A percentile compares a stretch with the other conserved stretches of the same genome.
Evolutionary conservation across 495 filamentous ascomycete species (phyloP).

Genomic region (Pseudoneurospora amorphoporcata): DNA sequence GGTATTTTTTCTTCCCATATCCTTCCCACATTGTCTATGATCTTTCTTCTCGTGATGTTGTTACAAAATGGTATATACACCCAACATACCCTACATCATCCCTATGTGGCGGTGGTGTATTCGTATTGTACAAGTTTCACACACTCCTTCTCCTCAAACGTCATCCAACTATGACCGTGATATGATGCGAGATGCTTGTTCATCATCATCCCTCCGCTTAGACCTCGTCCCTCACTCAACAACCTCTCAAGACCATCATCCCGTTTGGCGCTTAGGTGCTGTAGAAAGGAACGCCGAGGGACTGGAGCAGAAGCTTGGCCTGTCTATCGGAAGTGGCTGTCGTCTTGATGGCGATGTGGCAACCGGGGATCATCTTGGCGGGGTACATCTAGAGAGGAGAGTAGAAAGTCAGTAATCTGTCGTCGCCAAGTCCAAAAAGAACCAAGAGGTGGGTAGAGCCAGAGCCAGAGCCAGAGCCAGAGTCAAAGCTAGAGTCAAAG

Average conservation of each 20-base stretch:
- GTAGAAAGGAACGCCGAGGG: slow-evolving; percentile 77
- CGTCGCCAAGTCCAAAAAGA: neutral
- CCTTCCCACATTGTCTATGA: neutral
- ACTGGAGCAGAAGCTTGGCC: slow-evolving; percentile 71
- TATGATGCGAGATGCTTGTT: neutral
- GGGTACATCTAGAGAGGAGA: slow-evolving; percentile 16
- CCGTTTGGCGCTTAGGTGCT: neutral
- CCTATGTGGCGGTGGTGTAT: neutral
- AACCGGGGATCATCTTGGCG: slow-evolving; percentile 72
- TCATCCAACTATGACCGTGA: neutral
- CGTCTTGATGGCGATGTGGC: slow-evolving; percentile 79
- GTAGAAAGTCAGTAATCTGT: neutral
- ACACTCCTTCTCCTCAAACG: neutral
- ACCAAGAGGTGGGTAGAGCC: neutral
- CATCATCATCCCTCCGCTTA: too few relatives aligned
- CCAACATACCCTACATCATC: neutral
- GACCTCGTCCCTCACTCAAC: neutral
- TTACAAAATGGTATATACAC: neutral
- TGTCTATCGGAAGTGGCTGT: slow-evolving; percentile 82
- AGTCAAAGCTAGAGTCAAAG: neutral
- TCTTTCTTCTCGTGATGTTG: neutral
- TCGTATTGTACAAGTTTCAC: neutral
- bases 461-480: neutral
- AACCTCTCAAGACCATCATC: neutral
- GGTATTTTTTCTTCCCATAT: neutral